Conservation (phyloP, 1,284 basidiomycete species). For the Mycena citricolor region DNA sequence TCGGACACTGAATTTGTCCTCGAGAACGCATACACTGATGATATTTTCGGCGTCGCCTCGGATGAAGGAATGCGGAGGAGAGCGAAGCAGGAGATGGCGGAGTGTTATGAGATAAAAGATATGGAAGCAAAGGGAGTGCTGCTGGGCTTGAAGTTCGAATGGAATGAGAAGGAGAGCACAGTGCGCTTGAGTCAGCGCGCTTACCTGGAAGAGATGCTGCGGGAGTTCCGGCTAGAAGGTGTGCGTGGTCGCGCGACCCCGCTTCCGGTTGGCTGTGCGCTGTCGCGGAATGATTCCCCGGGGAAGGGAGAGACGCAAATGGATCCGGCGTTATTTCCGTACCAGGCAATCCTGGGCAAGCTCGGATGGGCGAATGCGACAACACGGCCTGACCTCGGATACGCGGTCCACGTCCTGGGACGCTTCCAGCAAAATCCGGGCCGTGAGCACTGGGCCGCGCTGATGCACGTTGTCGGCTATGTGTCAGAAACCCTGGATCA, state of each 20-base stretch:
- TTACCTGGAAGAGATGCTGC: conserved; percentile 17
- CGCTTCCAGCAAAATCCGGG: conserved; percentile 12
- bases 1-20: conserved; percentile 16
- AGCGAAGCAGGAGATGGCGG: conserved; percentile 2
- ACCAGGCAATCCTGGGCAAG: conserved; percentile 2
- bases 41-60: conserved; percentile 21
- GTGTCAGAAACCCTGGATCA: conserved; percentile 3
- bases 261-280: conserved; percentile 1
- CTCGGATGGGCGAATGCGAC: conserved; percentile 12
- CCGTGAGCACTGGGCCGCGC: conserved; percentile 9
- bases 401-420: conserved; percentile 1
- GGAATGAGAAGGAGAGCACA: conserved; percentile 4
- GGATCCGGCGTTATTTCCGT: conserved; percentile 1
- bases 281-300: neutral
- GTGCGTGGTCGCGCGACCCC: conserved; percentile 4
- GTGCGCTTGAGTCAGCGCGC: conserved; percentile 18
- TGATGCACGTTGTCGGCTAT: conserved; percentile 10
- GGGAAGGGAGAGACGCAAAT: neutral
- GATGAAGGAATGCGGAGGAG: conserved; percentile 8
- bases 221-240: conserved; percentile 3
- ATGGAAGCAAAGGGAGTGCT: neutral
- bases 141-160: conserved; percentile 7
- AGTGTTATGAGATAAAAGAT: conserved; percentile 8
- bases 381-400: conserved; percentile 5
- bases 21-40: conserved; percentile 26